These are phyloP conservation scores for Bacidia rubella DNA, from an alignment of 495 filamentous ascomycete species.

Conservation along the genomic window DNA sequence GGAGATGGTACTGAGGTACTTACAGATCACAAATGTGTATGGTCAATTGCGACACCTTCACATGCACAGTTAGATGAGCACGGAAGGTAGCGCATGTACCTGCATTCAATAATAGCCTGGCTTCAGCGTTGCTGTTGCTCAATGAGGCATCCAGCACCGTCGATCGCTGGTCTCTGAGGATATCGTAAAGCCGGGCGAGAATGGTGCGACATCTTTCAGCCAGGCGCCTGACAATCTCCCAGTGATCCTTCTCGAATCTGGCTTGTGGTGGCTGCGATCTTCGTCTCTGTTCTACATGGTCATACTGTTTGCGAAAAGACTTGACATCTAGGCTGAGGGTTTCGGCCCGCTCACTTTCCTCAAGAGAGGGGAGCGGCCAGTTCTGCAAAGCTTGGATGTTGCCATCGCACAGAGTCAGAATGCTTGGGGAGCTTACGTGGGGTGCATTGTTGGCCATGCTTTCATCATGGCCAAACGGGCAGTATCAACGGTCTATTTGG, in stretches of 20 bases:
- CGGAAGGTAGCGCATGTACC: not conserved
- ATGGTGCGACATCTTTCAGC: not conserved
- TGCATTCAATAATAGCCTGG: not conserved
- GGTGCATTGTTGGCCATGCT: not conserved
- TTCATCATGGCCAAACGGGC: not conserved
- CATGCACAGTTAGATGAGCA: not conserved
- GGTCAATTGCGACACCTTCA: not conserved
- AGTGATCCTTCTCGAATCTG: not conserved
- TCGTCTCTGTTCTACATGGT: not conserved
- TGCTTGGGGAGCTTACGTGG: not conserved
- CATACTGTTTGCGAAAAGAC: not conserved
- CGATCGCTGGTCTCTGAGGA: not conserved
- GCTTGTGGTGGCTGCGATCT: not conserved
- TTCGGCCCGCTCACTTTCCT: not conserved
- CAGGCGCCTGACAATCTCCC: not conserved
- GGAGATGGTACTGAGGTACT: not conserved
- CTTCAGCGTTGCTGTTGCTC: not conserved
- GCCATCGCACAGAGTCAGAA: not conserved
- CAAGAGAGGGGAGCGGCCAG: not conserved
- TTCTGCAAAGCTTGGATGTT: not conserved
- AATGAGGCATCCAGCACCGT: not conserved
- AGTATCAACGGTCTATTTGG: too few species aligned
- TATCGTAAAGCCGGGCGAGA: not conserved
- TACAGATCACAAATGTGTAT: not conserved
- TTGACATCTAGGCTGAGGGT: slow-evolving; percentile 4